These are phyloP conservation scores for Lachancea mirantina DNA, from an alignment of 805 yeast genomes.

Conservation along the genomic window DNA sequence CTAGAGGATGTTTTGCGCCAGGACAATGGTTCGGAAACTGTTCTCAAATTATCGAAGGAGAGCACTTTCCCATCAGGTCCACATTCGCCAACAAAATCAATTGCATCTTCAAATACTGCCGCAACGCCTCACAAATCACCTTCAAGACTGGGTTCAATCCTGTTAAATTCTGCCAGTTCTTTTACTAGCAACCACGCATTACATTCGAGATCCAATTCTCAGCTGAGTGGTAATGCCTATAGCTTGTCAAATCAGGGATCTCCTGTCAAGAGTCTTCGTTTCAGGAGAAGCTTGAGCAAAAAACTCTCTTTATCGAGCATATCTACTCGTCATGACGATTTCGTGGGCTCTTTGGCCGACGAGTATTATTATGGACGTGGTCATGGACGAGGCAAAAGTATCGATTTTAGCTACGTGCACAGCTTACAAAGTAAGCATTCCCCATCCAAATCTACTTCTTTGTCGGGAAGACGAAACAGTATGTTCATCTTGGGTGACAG, in stretches of 20 bases:
- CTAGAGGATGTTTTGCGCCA: constrained; percentile 24
- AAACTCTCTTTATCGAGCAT: constrained; percentile 28
- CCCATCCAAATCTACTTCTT: constrained; percentile 25
- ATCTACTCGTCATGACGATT: constrained; percentile 18
- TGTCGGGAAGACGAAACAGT: constrained; percentile 9
- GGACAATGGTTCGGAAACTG: constrained; percentile 14
- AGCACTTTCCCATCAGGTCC: constrained; percentile 13
- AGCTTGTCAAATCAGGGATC: constrained; percentile 11
- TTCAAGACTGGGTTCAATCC: constrained; percentile 4
- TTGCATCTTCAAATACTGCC: constrained; percentile 11
- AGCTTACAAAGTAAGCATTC: constrained; percentile 27
- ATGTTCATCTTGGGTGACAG: constrained; percentile 3
- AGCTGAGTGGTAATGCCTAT: constrained; percentile 9
- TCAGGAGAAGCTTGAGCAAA: constrained; percentile 23
- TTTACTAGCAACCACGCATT: not conserved
- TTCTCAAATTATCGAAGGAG: constrained; percentile 14
- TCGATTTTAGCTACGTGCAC: constrained; percentile 29
- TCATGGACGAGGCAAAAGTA: constrained; percentile 23
- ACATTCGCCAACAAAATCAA: constrained; percentile 32
- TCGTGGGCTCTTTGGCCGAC: not conserved
- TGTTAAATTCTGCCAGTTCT: constrained; percentile 5
- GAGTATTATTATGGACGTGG: constrained; percentile 2
- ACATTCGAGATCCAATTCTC: constrained; percentile 22
- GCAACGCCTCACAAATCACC: constrained; percentile 2
- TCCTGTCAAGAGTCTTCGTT: constrained; percentile 24